Evolutionary conservation across 2,329 filamentous ascomycete genomes (phyloP).

Genomic region (Colletotrichum cereale): DNA sequence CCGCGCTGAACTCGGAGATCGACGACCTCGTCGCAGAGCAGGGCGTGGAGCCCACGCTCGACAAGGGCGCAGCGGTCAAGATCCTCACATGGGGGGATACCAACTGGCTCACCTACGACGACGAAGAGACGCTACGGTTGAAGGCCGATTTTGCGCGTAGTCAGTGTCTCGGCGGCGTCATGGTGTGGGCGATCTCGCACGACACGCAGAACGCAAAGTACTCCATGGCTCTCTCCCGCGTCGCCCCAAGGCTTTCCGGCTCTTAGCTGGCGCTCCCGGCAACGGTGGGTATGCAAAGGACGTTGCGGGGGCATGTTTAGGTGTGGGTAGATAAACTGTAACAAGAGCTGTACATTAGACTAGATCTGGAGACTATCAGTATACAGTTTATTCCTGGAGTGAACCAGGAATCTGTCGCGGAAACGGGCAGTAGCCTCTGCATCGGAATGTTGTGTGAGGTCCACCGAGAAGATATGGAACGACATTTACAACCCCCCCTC

Average conservation of each 20-base stretch:
- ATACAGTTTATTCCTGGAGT: neutral
- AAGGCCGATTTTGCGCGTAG: constrained; percentile 43
- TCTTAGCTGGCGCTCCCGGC: neutral
- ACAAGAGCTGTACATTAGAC: neutral
- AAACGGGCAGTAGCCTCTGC: neutral
- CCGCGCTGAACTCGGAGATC: constrained; percentile 46
- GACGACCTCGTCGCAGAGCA: constrained; percentile 41
- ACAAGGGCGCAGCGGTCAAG: constrained; percentile 47
- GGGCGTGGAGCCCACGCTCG: constrained; percentile 13
- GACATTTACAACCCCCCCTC: neutral
- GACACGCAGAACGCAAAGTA: constrained; percentile 16
- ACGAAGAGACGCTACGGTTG: constrained; percentile 39
- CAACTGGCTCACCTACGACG: constrained; percentile 51
- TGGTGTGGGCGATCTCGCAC: constrained; percentile 43
- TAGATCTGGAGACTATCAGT: neutral
- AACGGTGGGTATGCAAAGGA: neutral
- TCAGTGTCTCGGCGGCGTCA: constrained; percentile 46
- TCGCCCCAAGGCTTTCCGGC: neutral
- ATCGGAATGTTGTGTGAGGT: neutral
- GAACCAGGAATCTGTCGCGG: neutral
- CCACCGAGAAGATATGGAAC: neutral
- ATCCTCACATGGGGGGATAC: constrained; percentile 42
- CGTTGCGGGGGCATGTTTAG: neutral
- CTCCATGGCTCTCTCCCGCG: neutral
- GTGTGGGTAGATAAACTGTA: too few relatives aligned